Conservation (phyloP, 768 basidiomycete genomes). For the Xanthoconium stramineum region DNA sequence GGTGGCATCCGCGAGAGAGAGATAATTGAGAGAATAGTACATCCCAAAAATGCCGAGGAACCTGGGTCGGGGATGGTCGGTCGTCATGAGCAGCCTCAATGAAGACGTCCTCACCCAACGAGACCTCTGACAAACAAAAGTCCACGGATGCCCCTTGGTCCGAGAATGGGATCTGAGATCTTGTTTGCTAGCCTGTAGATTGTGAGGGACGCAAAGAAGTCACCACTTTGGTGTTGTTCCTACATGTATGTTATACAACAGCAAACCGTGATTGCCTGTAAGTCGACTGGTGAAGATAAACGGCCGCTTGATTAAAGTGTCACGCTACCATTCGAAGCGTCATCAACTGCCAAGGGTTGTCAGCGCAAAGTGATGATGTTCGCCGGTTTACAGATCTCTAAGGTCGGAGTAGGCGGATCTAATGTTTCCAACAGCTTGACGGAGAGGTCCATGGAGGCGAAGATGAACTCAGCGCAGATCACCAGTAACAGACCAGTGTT, state of each 20-base stretch:
- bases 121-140: conserved; percentile 59
- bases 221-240: neutral
- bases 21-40: conserved; percentile 71
- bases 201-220: neutral
- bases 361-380: neutral
- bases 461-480: conserved; percentile 53
- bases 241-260: conserved; percentile 54
- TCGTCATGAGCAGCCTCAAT: neutral
- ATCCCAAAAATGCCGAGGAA: conserved; percentile 70
- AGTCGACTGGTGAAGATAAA: neutral
- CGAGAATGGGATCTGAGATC: conserved; percentile 58
- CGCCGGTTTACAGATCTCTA: conserved; percentile 43
- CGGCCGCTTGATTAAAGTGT: neutral
- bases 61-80: conserved; percentile 31
- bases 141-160: conserved; percentile 64
- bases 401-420: conserved; percentile 54
- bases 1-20: conserved; percentile 75
- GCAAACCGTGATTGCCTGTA: conserved; percentile 49
- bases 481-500: conserved; percentile 65
- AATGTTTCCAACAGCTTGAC: conserved; percentile 62
- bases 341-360: conserved; percentile 40
- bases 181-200: conserved; percentile 34
- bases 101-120: conserved; percentile 48
- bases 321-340: conserved; percentile 54
- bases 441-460: conserved; percentile 56